These are phyloP conservation scores for Smittium culicis DNA, from an alignment of 371 early-diverging fungal species.

Conservation along the genomic window DNA sequence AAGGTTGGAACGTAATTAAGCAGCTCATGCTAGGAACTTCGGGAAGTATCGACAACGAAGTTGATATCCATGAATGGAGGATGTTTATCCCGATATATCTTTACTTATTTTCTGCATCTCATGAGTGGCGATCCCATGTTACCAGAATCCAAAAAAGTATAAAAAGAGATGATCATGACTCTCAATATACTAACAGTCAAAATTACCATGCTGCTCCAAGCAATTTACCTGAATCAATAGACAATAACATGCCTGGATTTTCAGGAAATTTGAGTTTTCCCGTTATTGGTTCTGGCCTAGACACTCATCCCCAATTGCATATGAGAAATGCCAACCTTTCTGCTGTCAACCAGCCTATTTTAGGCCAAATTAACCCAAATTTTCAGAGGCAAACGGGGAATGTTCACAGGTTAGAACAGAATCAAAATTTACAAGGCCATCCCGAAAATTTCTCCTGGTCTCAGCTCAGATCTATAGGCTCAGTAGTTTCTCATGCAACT, in stretches of 20 bases:
- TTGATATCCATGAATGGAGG: constrained; percentile 8
- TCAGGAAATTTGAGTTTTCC: background rate
- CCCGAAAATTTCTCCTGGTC: constrained; percentile 7
- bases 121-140: constrained; percentile 5
- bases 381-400: background rate
- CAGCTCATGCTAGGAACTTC: background rate
- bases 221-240: background rate
- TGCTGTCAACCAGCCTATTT: background rate
- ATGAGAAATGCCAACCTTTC: background rate
- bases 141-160: background rate
- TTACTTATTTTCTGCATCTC: constrained; percentile 4
- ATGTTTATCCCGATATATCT: constrained; percentile 4
- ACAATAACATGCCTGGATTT: background rate
- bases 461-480: background rate
- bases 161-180: background rate
- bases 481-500: constrained; percentile 6
- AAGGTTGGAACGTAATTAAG: constrained; percentile 7
- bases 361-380: background rate
- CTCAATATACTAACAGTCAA: background rate
- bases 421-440: background rate
- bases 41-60: background rate
- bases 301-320: background rate
- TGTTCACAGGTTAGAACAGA: background rate
- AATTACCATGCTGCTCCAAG: background rate
- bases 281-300: background rate